Conservation (phyloP, 75 land plant genomes). For the Cryptomeria japonica region DNA sequence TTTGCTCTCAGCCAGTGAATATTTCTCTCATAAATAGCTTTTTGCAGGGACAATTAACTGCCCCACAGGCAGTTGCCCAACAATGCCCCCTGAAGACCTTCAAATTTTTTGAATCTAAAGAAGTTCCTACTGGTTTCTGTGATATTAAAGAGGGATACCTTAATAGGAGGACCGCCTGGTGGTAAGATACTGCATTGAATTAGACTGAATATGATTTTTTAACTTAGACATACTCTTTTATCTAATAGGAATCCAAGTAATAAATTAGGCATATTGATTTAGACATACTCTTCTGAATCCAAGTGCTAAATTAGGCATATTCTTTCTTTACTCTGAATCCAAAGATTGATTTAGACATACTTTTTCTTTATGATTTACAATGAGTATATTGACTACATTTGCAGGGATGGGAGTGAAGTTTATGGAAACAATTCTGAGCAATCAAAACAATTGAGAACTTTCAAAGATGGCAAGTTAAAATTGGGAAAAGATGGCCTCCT, state of each 20-base stretch:
- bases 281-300: too few relatives aligned
- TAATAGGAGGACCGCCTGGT: slow-evolving; percentile 68
- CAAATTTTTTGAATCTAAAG: slow-evolving; percentile 39
- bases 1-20: background rate
- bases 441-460: slow-evolving; percentile 42
- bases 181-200: slow-evolving; percentile 37
- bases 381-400: background rate
- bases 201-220: too few relatives aligned
- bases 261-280: too few relatives aligned
- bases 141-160: slow-evolving; percentile 31
- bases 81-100: slow-evolving; percentile 58
- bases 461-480: slow-evolving; percentile 60
- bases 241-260: too few relatives aligned
- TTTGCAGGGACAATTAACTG: slow-evolving; percentile 36
- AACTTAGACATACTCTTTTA: too few relatives aligned
- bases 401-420: slow-evolving; percentile 77
- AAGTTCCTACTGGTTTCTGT: slow-evolving; percentile 14
- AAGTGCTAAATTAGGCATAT: too few relatives aligned
- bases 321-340: too few relatives aligned
- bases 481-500: slow-evolving; percentile 49
- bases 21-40: background rate
- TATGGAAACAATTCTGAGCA: slow-evolving; percentile 52
- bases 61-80: slow-evolving; percentile 29
- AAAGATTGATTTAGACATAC: too few relatives aligned
- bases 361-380: too few relatives aligned